Conservation (phyloP, 495 filamentous ascomycete species). For the Neurospora tetraspora region DNA sequence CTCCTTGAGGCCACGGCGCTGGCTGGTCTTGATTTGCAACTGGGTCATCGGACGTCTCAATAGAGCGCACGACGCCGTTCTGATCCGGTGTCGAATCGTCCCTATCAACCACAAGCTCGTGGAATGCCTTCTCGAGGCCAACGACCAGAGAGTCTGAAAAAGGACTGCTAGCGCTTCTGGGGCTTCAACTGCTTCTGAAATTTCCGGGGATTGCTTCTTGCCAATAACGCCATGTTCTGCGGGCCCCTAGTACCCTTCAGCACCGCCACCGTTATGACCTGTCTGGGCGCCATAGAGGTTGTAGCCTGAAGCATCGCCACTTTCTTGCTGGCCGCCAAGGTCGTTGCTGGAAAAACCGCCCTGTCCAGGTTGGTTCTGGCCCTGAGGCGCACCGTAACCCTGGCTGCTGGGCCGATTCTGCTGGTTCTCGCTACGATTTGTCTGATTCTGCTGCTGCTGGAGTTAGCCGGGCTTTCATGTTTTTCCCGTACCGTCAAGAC, state of each 20-base stretch:
- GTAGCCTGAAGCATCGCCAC: constrained; percentile 49
- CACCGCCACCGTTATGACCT: constrained; percentile 59
- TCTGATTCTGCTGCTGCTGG: constrained; percentile 53
- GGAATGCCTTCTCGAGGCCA: neutral
- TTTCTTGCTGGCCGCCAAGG: constrained; percentile 39
- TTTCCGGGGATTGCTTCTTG: neutral
- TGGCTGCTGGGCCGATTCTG: constrained; percentile 62
- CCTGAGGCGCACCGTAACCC: constrained; percentile 49
- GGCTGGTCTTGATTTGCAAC: neutral
- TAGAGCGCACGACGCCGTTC: neutral
- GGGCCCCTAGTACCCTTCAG: constrained; percentile 10
- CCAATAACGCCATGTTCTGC: neutral
- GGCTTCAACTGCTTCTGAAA: neutral
- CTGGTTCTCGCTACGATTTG: constrained; percentile 60
- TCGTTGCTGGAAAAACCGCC: constrained; percentile 49
- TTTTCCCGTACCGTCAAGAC: neutral
- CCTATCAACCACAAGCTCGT: neutral
- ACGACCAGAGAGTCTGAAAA: neutral
- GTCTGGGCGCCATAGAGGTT: constrained; percentile 52
- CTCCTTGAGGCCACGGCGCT: neutral
- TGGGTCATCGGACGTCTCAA: neutral
- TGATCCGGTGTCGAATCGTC: neutral
- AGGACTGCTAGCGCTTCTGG: neutral
- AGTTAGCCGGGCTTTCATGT: constrained; percentile 18
- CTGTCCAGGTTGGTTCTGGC: constrained; percentile 34